phyloP scores from a whole-genome alignment of 768 basidiomycete species.

The Calocybe indica region DNA sequence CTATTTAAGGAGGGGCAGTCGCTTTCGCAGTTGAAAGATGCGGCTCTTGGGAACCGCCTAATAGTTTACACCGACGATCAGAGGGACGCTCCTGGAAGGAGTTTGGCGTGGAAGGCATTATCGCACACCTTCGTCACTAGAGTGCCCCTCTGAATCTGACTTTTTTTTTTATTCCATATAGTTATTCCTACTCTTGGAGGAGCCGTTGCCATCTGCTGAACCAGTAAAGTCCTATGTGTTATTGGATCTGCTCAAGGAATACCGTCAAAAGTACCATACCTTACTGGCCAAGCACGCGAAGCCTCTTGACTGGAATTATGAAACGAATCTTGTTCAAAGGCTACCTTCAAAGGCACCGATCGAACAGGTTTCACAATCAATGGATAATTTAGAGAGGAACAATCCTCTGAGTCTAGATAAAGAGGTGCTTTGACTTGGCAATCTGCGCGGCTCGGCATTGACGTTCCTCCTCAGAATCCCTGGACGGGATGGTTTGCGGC shows the following conservation, averaged over 20 bases:
- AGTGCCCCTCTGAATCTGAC: constrained; percentile 4
- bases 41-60: constrained; percentile 55
- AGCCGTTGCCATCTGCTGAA: constrained; percentile 54
- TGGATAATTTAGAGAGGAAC: constrained; percentile 57
- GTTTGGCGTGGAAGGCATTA: constrained; percentile 80
- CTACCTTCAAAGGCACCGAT: constrained; percentile 34
- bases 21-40: constrained; percentile 63
- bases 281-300: constrained; percentile 65
- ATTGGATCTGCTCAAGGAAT: constrained; percentile 27
- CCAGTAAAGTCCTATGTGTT: constrained; percentile 14
- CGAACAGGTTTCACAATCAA: constrained; percentile 18
- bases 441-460: background rate
- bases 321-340: constrained; percentile 57
- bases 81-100: constrained; percentile 62
- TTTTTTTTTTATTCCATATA: constrained; percentile 24
- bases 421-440: constrained; percentile 38
- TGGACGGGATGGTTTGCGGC: constrained; percentile 94
- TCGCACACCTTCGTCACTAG: constrained; percentile 2
- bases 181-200: constrained; percentile 64
- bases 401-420: constrained; percentile 80
- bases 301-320: constrained; percentile 84
- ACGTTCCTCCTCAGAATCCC: constrained; percentile 61
- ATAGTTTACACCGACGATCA: constrained; percentile 35
- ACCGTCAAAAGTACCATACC: constrained; percentile 51
- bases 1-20: constrained; percentile 48